Base-by-base conservation (phyloP, 2,329 filamentous ascomycete species). In the Colletotrichum sp. region DNA sequence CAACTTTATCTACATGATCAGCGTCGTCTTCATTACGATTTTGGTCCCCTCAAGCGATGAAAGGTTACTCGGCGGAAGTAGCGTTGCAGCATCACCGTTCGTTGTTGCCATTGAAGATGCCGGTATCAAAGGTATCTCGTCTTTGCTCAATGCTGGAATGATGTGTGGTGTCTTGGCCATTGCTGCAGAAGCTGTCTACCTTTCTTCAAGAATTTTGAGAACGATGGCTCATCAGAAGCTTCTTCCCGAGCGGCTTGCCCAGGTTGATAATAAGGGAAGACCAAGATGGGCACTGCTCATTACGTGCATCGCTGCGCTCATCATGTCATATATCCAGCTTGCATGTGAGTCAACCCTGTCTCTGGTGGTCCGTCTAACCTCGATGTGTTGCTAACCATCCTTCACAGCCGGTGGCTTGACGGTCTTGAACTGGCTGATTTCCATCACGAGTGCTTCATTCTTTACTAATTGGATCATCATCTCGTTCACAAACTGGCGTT, bases 401-500 rank as follows among this genome's bases (percentile, higher is more conserved):
- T 62, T 21, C n/a, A 36, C 12, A 69, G 66, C 44, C 30, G 39
- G 24, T 34, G 49, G 66, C 7, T 21, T 36, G 18, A 59, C 18
- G 10, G 66, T 59, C 28, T 69, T 69, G 12, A 36, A 55, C 15
- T 69, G 49, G 66, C 32, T 69, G 18, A 69, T 69, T 32, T 69
- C 66, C n/a, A 59, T 69, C 18, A 69, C 66, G 6, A 69, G 66
- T 44, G 66, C 66, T 28, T 69, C 66, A n/a, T 69, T 57, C 18
- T 69, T 69, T 21, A 69, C 30, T 6, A 69, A 57, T 24, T 69
- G 66, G 66, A 69, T 69, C 44, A 69, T 69, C 66, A 69, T 69
- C 30, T 55, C 66, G 7, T 69, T 36, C 26, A 69, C 66, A 7
- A 57, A 52, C 26, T 59, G 30, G 39, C 66, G 52, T 6, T 69